Base-by-base conservation (phyloP, 345 rosid species). In the Triadica sebifera region DNA sequence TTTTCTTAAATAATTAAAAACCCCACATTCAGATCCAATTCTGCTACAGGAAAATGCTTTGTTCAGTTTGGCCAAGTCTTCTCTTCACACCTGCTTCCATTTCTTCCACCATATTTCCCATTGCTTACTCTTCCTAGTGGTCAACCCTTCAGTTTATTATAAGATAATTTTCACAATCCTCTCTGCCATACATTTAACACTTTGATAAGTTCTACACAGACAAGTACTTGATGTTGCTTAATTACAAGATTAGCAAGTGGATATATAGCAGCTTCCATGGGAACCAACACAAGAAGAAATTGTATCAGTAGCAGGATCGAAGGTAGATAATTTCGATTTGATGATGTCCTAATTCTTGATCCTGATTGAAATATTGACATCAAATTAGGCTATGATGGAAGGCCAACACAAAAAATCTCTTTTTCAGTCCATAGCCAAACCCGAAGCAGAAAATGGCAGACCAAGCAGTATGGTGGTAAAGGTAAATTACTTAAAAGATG, bases 391-490 rank as follows among this genome's bases (percentile, higher is more conserved):
- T 25, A 68, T 53, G 73, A 78, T 70, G 74, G 87, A 84, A 60
- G 86, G 84, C 70, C 85, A 85, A 65, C 56, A 37, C 39, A 80
- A 82, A 53, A 81, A 74, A 70, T 74, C 86, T 25, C 81, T 70
- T 38, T 81, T 83, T 61, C 81, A 83, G 56, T 79, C 92, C 24
- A 77, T 79, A 34, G 84, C 83, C 6, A 88, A 86, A 78, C 82
- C 83, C 50, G 74, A 77, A 24, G 41, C 24, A 57, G 85, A 85
- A 77, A 79, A 73, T 74, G 84, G 85, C 75, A 84, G 88, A 74
- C 71, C 92, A 63, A 88, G 87, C 84, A 87, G 91, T 78, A 85
- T 88, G 91, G 86, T 88, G 81, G 67, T 85, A 17, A 85, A 88
- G 95, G 95, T 90, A 85, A 50, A 29, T 29, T 29, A 29, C 34